phyloP scores from a whole-genome alignment of 768 basidiomycete genomes.

The Cystofilobasidium capitatum region DNA sequence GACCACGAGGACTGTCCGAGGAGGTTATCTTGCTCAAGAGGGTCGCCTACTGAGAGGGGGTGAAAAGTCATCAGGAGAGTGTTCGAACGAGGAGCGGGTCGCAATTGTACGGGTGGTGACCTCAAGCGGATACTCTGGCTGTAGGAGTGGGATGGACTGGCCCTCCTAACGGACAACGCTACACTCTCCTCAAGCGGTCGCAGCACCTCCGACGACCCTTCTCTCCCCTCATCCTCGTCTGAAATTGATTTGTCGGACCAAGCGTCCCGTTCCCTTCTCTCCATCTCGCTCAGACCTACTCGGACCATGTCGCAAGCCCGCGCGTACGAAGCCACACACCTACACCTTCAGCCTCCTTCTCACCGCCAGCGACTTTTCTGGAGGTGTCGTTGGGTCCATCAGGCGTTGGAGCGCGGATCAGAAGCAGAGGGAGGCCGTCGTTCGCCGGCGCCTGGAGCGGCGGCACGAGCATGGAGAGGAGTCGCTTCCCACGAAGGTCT shows the following conservation, averaged over 20 bases:
- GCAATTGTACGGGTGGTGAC: slow-evolving; percentile 15
- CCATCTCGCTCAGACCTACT: slow-evolving; percentile 18
- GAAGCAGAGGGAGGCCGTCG: slow-evolving; percentile 3
- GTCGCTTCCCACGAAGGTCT: slow-evolving; percentile 6
- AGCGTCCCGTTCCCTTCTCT: not conserved
- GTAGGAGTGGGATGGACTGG: slow-evolving; percentile 22
- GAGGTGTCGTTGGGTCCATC: slow-evolving; percentile 24
- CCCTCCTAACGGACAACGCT: not conserved
- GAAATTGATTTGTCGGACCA: not conserved
- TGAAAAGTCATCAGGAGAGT: slow-evolving; percentile 11
- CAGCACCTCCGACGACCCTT: not conserved
- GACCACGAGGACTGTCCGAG: slow-evolving; percentile 3
- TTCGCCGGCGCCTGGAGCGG: slow-evolving; percentile 10
- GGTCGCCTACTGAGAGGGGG: slow-evolving; percentile 23
- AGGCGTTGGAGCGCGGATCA: slow-evolving; percentile 16
- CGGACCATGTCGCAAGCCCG: slow-evolving; percentile 12
- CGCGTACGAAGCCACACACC: slow-evolving; percentile 12
- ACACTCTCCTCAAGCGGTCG: not conserved
- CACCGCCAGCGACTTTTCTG: not conserved
- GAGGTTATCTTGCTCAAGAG: slow-evolving; percentile 14
- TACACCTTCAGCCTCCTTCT: slow-evolving; percentile 22
- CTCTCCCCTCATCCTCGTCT: not conserved
- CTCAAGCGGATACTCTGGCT: slow-evolving; percentile 20
- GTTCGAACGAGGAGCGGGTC: slow-evolving; percentile 20
- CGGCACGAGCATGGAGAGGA: slow-evolving; percentile 4